Evolutionary conservation across 768 basidiomycete species (phyloP).

Genomic region (Amanita rubescens): DNA sequence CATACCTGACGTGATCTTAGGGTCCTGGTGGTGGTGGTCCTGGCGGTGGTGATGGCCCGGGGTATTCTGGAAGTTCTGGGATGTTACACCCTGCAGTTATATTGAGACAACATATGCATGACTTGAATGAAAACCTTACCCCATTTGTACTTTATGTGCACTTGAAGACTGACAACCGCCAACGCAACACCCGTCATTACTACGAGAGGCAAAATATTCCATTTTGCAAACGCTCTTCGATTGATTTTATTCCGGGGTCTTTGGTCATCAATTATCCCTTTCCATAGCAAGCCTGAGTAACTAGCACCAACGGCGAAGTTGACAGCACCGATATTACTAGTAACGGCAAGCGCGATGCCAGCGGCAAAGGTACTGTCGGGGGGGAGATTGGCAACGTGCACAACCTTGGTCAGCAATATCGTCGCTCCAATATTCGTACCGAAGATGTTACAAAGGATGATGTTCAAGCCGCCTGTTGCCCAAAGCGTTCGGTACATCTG

Average conservation of each 20-base stretch:
- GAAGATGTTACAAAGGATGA: conserved; percentile 71
- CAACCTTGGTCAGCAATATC: conserved; percentile 78
- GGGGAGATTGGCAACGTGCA: conserved; percentile 42
- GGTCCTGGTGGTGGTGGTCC: too few species aligned
- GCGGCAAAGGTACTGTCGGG: conserved; percentile 40
- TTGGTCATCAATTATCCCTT: conserved; percentile 58
- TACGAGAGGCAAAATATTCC: conserved; percentile 63
- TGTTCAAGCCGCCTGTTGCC: conserved; percentile 63
- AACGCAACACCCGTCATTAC: conserved; percentile 62
- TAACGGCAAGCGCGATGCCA: conserved; percentile 71
- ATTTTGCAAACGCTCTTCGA: conserved; percentile 57
- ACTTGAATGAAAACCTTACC: conserved; percentile 27
- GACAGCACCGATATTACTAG: conserved; percentile 87
- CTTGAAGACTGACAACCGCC: conserved; percentile 69
- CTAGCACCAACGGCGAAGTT: conserved; percentile 84
- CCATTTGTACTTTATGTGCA: conserved; percentile 21
- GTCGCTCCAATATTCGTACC: conserved; percentile 92
- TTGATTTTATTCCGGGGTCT: conserved; percentile 25
- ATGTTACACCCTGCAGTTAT: too few species aligned
- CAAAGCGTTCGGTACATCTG: conserved; percentile 47
- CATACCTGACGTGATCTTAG: too few species aligned
- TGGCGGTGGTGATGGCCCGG: too few species aligned
- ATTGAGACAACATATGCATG: too few species aligned
- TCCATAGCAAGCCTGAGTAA: conserved; percentile 85
- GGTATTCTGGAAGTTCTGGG: too few species aligned